Base-by-base conservation (phyloP, 257 asterid genomes). In the Nicotiana noctiflora region DNA sequence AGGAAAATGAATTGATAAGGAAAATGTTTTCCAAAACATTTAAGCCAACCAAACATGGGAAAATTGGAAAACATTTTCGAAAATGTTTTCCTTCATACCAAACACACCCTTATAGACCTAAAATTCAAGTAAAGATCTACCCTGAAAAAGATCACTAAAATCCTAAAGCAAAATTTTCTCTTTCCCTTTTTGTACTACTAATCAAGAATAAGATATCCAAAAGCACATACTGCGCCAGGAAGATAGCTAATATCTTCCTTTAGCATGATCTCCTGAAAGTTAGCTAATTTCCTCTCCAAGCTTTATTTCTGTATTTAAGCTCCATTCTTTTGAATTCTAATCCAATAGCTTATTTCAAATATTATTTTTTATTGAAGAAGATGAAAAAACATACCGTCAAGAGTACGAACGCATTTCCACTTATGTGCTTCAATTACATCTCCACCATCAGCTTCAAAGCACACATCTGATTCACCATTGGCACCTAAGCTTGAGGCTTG, bases 391-490 rank as follows among this genome's bases (percentile, higher is more conserved):
- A 81, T 88, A 94, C 99, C 99, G 80, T 91, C 92, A 80, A 89
- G 72, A n/a, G 98, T 94, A 77, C 95, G 98, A 64, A 96, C 90
- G 77, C 99, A 96, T 89, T 89, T 94, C 99, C 99, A 96, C 84
- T 93, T 92, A 89, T 92, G 92, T 74, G 90, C 97, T 83, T 96
- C 98, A 67, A 93, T 84, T 68, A 81, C 93, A 88, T 96, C 99
- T 25, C 94, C 95, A 72, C 91, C 89, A 84, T 89, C 92, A 82
- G 93, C 93, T 76, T 93, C 98, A 83, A 81, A 90, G 86, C 79
- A 89, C 55, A 87, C 84, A 72, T 89, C 89, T 76, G 87, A 61
- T 82, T 80, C 83, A 79, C 84, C 83, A 79, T 80, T 83, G 68
- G 82, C 82, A 76, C 87, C 89, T 81, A 92, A 23, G 83, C 75